These are phyloP conservation scores for Elsinoe perseae DNA, from an alignment of 2,329 filamentous ascomycete genomes.

Conservation along the genomic window DNA sequence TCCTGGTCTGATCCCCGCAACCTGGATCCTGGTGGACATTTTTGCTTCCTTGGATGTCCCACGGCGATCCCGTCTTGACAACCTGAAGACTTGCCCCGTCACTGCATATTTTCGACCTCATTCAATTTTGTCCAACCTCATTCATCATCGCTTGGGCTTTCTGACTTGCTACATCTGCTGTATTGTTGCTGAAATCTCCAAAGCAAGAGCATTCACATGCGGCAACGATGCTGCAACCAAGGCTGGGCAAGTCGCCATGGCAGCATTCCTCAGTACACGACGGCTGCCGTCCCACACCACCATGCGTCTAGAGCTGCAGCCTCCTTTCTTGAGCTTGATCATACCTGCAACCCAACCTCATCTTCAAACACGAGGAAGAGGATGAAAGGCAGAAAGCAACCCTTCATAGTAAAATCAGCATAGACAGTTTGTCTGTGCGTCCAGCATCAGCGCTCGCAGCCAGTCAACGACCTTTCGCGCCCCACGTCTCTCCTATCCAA, in stretches of 20 bases:
- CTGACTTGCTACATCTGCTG: too few species aligned
- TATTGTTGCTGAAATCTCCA: too few species aligned
- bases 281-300: too few species aligned
- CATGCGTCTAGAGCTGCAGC: not conserved
- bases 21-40: too few species aligned
- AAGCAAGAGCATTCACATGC: too few species aligned
- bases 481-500: not conserved
- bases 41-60: too few species aligned
- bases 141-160: too few species aligned
- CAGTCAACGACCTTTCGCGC: not conserved
- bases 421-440: not conserved
- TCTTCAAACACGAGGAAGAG: not conserved
- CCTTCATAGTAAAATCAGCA: not conserved
- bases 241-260: not conserved
- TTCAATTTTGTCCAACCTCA: too few species aligned
- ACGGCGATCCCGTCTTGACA: too few species aligned
- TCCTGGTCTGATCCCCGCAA: too few species aligned
- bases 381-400: not conserved
- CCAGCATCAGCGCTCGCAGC: not conserved
- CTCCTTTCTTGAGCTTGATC: not conserved
- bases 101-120: too few species aligned
- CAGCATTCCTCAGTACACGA: not conserved
- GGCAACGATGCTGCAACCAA: not conserved
- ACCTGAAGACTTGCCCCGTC: too few species aligned
- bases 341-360: not conserved